Evolutionary conservation across 441 rosid species (phyloP), one percentile per base, ranked within the genome.

Genomic region (Geranium incanum): DNA sequence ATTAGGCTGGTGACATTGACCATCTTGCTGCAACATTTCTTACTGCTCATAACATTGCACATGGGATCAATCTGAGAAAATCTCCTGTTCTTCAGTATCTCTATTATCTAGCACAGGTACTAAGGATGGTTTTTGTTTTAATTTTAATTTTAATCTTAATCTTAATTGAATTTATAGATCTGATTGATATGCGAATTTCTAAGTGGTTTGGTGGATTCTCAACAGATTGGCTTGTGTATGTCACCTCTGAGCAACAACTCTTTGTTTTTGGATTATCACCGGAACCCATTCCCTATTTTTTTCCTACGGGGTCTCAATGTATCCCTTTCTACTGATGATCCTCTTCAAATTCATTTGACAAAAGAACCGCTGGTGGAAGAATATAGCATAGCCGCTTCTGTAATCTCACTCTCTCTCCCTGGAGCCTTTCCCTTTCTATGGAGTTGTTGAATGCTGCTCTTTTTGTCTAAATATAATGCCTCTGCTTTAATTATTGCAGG

Each of bases 181-280:
- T 48, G 57, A 48, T 48, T 43, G 12, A 48, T 48, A 3, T 48
- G 57, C 57, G 33, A 13, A 71, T 68, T 37, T 79, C 75, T 76
- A 74, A 72, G 71, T 67, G 12, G n/a, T 60, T 48, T 70, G 59
- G 75, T 41, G 68, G 71, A 75, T 75, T 19, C 28, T 60, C 65
- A 71, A 74, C 87, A 95, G 99, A 91, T 95, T 55, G 98, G 98
- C 70, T 83, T 95, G 84, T 98, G 98, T 52, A 89, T 95, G 98
- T 95, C 99, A 77, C 99, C 99, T 78, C 87, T 92, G 79, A 95
- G 98, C 93, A 95, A 95, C 88, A 95, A 95, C 83, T 91, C 97
- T 66, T 78, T 95, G 78, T 95, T 95, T 83, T 81, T 95, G 57
- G 99, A 95, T 78, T 95, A 95, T 76, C 99, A 95, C 77, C 76